A percentile compares a stretch with the other conserved stretches of the same genome.
Evolutionary conservation across 208 protist species (phyloP).

Genomic region (Porcisia deanei): DNA sequence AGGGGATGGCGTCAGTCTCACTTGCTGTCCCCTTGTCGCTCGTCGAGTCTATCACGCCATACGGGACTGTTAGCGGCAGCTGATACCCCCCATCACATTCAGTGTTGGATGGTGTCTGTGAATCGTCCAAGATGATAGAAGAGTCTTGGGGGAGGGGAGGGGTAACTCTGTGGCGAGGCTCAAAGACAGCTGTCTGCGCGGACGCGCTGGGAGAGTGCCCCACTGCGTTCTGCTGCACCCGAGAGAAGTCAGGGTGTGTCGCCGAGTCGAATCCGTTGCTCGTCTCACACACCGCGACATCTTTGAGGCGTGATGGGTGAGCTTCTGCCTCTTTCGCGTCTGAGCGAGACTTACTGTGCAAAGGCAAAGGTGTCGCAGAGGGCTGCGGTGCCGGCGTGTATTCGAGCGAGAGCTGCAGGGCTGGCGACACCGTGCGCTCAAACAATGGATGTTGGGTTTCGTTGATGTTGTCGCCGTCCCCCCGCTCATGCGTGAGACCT

Average conservation of each 20-base stretch:
- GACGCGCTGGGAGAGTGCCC: not conserved
- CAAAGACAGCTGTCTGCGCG: not conserved
- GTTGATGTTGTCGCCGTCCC: not conserved
- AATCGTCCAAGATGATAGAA: not conserved
- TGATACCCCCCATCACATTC: not conserved
- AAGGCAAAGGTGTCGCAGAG: not conserved
- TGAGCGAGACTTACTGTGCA: not conserved
- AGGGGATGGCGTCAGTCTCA: not conserved
- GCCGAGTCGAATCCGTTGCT: not conserved
- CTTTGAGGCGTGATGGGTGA: not conserved
- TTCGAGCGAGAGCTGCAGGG: constrained; percentile 29
- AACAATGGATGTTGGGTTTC: not conserved
- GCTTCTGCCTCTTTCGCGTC: not conserved
- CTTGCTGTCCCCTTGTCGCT: not conserved
- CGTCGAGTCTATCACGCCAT: not conserved
- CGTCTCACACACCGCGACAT: no score
- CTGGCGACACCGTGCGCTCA: constrained; percentile 5
- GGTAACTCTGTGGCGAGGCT: not conserved
- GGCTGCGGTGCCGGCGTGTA: constrained; percentile 8
- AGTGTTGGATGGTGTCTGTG: not conserved
- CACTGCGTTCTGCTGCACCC: not conserved
- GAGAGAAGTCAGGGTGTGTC: not conserved
- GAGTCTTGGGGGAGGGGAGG: not conserved
- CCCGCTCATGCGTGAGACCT: constrained; percentile 14
- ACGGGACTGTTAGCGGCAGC: constrained; percentile 3